Percentiles rank a stretch among this genome's conserved stretches.
These are phyloP conservation scores for Pestalotiopsis sp. DNA, from an alignment of 2,329 filamentous ascomycete species.

Conservation along the genomic window DNA sequence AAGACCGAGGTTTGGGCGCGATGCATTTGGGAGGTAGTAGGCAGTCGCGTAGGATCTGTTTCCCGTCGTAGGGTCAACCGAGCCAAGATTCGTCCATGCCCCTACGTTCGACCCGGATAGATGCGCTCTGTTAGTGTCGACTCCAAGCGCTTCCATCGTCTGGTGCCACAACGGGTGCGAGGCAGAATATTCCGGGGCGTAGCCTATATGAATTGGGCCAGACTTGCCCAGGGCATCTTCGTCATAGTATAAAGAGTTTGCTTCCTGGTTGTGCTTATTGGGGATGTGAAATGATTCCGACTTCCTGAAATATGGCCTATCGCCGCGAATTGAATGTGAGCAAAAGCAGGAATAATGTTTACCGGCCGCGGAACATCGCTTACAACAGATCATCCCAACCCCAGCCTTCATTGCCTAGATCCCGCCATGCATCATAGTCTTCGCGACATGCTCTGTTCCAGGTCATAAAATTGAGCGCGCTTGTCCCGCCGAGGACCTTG, in stretches of 20 bases:
- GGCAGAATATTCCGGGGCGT: slow-evolving; percentile 37
- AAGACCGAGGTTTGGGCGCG: slow-evolving; percentile 45
- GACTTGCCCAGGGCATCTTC: slow-evolving; percentile 38
- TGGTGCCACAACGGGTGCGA: slow-evolving; percentile 47
- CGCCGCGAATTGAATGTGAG: too few relatives aligned
- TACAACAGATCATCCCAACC: slow-evolving; percentile 48
- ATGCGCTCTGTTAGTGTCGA: slow-evolving; percentile 35
- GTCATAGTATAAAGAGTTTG: slow-evolving; percentile 39
- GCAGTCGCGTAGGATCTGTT: slow-evolving; percentile 40
- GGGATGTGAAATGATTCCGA: slow-evolving; percentile 47
- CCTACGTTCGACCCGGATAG: slow-evolving; percentile 40
- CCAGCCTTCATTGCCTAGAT: slow-evolving; percentile 60
- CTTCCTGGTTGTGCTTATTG: slow-evolving; percentile 29
- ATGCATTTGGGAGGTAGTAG: slow-evolving; percentile 37
- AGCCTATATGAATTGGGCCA: slow-evolving; percentile 51
- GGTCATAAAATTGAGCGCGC: slow-evolving; percentile 60
- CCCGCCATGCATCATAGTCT: slow-evolving; percentile 58
- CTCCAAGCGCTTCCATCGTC: slow-evolving; percentile 35
- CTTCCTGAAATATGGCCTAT: slow-evolving; percentile 50
- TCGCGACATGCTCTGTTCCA: slow-evolving; percentile 45
- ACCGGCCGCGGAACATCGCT: slow-evolving; percentile 9
- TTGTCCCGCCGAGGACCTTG: slow-evolving; percentile 62
- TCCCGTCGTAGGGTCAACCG: slow-evolving; percentile 31
- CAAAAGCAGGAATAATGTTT: neutral
- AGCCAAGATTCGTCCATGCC: slow-evolving; percentile 36